A percentile compares a stretch with the other conserved stretches of the same genome.
phyloP scores from a whole-genome alignment of 371 early-diverging fungal genomes.

The Syncephalastrum racemosum region DNA sequence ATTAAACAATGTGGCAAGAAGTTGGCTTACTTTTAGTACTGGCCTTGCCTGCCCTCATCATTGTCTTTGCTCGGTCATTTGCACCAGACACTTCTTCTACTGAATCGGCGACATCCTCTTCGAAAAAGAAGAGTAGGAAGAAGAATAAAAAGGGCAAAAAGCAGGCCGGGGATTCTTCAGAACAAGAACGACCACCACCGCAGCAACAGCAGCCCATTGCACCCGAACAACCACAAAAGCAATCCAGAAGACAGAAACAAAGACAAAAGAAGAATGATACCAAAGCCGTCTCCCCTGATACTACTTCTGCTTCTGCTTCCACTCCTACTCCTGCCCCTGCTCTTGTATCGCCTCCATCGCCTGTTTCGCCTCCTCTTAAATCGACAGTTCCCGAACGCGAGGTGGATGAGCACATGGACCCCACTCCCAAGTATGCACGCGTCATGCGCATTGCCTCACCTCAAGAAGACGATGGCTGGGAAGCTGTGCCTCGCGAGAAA shows the following conservation, averaged over 20 bases:
- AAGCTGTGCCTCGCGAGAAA: slow-evolving; percentile 37
- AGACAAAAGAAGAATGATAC: not conserved
- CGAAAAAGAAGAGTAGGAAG: slow-evolving; percentile 11
- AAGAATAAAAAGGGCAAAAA: slow-evolving; percentile 20
- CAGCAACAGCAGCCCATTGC: not conserved
- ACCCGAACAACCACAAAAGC: slow-evolving; percentile 5
- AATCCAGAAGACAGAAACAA: slow-evolving; percentile 1
- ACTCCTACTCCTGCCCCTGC: too few relatives aligned
- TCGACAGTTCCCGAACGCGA: slow-evolving; percentile 13
- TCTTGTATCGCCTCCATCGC: too few relatives aligned
- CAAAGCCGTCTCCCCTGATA: not conserved
- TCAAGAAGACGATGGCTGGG: slow-evolving; percentile 26
- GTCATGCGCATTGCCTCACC: slow-evolving; percentile 44
- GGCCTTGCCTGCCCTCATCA: slow-evolving; percentile 22
- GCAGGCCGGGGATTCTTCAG: slow-evolving; percentile 8
- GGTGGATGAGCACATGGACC: slow-evolving; percentile 48
- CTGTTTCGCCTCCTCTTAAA: not conserved
- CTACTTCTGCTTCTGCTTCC: too few relatives aligned
- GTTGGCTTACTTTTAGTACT: slow-evolving; percentile 23
- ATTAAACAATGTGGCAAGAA: slow-evolving; percentile 18
- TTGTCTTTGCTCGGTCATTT: slow-evolving; percentile 13
- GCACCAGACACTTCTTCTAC: not conserved
- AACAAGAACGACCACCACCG: not conserved
- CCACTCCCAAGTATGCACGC: slow-evolving; percentile 34
- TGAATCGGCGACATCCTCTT: not conserved